Evolutionary conservation across 768 basidiomycete genomes (phyloP).

Genomic region (Pisolithus orientalis): DNA sequence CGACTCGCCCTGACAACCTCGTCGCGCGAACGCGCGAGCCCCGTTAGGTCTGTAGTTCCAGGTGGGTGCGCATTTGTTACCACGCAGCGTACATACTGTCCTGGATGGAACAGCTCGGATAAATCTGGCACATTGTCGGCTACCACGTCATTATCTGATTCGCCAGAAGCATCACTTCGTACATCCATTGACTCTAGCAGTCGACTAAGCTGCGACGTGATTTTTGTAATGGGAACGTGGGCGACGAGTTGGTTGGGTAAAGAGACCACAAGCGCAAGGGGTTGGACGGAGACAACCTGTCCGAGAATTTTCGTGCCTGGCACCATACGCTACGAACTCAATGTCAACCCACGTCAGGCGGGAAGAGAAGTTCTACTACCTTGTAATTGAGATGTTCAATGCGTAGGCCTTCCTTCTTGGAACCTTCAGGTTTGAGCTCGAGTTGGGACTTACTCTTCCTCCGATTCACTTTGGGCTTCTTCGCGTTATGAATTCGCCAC

Average conservation of each 20-base stretch:
- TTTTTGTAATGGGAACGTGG: constrained; percentile 91
- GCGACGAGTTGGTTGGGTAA: constrained; percentile 93
- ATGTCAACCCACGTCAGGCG: neutral
- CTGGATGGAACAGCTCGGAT: constrained; percentile 67
- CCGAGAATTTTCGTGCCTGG: constrained; percentile 84
- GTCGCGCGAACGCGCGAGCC: constrained; percentile 58
- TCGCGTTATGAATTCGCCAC: constrained; percentile 32
- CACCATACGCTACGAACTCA: constrained; percentile 52
- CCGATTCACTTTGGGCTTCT: constrained; percentile 31
- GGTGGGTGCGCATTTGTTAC: constrained; percentile 65
- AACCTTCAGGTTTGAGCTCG: constrained; percentile 24
- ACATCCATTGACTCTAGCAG: constrained; percentile 59
- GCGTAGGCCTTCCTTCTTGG: constrained; percentile 54
- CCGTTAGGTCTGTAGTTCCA: constrained; percentile 54
- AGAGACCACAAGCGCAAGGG: constrained; percentile 86
- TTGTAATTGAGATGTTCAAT: constrained; percentile 95
- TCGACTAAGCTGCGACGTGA: constrained; percentile 72
- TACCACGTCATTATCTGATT: constrained; percentile 34
- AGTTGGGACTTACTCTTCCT: constrained; percentile 46
- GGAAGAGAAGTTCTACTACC: constrained; percentile 33
- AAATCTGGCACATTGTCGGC: constrained; percentile 56
- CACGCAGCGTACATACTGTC: constrained; percentile 79
- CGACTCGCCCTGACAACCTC: constrained; percentile 62
- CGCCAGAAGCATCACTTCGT: constrained; percentile 43
- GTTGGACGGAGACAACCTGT: constrained; percentile 81